phyloP scores from a whole-genome alignment of 1,284 basidiomycete species.

The Dichomitus squalens region DNA sequence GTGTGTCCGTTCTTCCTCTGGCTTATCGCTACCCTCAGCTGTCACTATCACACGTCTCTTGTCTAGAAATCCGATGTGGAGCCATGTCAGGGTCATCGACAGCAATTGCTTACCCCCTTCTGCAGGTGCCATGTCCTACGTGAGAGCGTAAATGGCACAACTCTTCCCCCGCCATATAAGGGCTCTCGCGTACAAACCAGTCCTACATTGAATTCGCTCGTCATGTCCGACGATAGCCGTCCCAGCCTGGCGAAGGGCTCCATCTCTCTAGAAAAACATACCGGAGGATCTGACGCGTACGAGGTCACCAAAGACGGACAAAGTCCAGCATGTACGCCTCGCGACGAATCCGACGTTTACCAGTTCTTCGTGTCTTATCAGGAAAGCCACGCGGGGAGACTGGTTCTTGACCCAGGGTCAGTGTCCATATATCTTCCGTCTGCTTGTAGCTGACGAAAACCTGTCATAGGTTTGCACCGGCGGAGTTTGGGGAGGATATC shows the following conservation, averaged over 20 bases:
- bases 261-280: not conserved
- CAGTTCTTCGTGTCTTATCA: slow-evolving; percentile 7
- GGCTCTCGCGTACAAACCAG: too few species aligned
- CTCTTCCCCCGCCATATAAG: too few species aligned
- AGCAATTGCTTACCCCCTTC: too few species aligned
- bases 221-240: not conserved
- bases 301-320: not conserved
- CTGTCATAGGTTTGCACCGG: not conserved
- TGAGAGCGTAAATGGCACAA: not conserved
- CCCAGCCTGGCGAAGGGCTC: not conserved
- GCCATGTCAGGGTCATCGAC: too few species aligned
- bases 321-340: not conserved
- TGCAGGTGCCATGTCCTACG: too few species aligned
- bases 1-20: too few species aligned
- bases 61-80: too few species aligned
- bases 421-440: not conserved
- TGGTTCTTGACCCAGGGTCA: slow-evolving; percentile 3
- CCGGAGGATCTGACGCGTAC: not conserved
- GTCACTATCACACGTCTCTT: too few species aligned
- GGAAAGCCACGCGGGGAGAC: slow-evolving; percentile 1
- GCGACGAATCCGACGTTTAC: not conserved
- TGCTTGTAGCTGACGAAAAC: not conserved
- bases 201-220: not conserved
- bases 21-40: too few species aligned
- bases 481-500: slow-evolving; percentile 48